Percentiles rank a stretch among this genome's conserved stretches.
These are phyloP conservation scores for Blastomyces gilchristii DNA, from an alignment of 2,329 filamentous ascomycete genomes.

Conservation along the genomic window DNA sequence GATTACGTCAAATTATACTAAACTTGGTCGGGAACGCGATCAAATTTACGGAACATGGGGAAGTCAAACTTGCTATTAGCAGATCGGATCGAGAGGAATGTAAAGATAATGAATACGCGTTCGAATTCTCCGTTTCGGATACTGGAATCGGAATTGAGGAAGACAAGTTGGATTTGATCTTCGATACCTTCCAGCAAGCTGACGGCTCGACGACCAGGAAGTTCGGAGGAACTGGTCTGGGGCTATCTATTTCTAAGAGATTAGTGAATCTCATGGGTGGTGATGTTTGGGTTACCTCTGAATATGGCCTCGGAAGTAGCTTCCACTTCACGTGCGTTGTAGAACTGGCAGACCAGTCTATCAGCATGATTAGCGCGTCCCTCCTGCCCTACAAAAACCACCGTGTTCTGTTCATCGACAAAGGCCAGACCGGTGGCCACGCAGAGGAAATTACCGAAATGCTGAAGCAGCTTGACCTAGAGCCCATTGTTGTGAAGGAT, in stretches of 20 bases:
- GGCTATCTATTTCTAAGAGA: conserved; percentile 87
- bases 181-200: conserved; percentile 97
- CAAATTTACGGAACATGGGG: conserved; percentile 95
- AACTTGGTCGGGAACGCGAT: conserved; percentile 97
- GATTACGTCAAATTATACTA: conserved; percentile 88
- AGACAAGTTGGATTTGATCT: conserved; percentile 93
- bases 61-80: conserved; percentile 85
- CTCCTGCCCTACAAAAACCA: conserved; percentile 86
- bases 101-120: conserved; percentile 68
- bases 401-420: conserved; percentile 88
- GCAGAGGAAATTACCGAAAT: conserved; percentile 67
- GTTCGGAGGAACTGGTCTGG: conserved; percentile 89
- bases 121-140: conserved; percentile 91
- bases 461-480: conserved; percentile 66
- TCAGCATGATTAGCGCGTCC: conserved; percentile 62
- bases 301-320: conserved; percentile 79
- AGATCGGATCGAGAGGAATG: conserved; percentile 56
- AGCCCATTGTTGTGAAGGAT: conserved; percentile 76
- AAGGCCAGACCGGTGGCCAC: conserved; percentile 58
- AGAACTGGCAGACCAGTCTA: conserved; percentile 68
- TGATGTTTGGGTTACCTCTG: conserved; percentile 89
- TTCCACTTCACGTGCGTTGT: conserved; percentile 97
- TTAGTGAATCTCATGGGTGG: conserved; percentile 94
- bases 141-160: conserved; percentile 94
- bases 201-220: conserved; percentile 93